A percentile compares a stretch with the other conserved stretches of the same genome.
phyloP scores from a whole-genome alignment of 169 alveolate genomes.

The Eimeria acervulina region DNA sequence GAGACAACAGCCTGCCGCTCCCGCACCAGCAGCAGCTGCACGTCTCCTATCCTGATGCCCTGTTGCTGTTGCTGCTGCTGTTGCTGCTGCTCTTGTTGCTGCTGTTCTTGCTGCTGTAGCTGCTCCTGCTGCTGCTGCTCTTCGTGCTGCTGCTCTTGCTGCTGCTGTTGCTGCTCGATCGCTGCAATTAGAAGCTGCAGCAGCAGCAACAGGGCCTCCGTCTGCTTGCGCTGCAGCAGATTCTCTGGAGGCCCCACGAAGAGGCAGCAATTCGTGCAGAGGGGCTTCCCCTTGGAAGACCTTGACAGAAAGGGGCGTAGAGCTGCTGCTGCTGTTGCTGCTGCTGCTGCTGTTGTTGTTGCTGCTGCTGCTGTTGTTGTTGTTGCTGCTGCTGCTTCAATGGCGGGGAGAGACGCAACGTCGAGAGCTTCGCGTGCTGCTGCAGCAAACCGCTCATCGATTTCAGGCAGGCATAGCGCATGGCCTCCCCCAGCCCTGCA shows the following conservation, averaged over 20 bases:
- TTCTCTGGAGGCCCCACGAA: neutral
- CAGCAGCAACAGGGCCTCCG: neutral
- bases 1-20: too few species aligned
- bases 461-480: neutral
- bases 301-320: neutral
- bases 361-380: neutral
- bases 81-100: neutral
- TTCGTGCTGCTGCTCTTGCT: too few species aligned
- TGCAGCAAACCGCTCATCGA: neutral
- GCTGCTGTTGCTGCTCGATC: too few species aligned
- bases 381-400: neutral
- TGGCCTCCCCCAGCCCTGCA: slow-evolving; percentile 15
- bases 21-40: too few species aligned
- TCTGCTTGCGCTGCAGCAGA: neutral
- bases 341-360: neutral
- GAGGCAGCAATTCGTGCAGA: neutral
- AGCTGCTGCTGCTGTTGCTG: slow-evolving; percentile 21
- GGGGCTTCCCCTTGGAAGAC: neutral
- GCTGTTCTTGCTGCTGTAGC: neutral
- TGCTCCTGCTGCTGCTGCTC: too few species aligned
- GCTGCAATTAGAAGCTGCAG: neutral
- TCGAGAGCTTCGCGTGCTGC: too few species aligned
- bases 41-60: too few species aligned
- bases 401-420: too few species aligned
- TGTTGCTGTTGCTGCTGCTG: neutral